Evolutionary conservation across 2,329 filamentous ascomycete species (phyloP).

Genomic region (Fusarium penzigii): DNA sequence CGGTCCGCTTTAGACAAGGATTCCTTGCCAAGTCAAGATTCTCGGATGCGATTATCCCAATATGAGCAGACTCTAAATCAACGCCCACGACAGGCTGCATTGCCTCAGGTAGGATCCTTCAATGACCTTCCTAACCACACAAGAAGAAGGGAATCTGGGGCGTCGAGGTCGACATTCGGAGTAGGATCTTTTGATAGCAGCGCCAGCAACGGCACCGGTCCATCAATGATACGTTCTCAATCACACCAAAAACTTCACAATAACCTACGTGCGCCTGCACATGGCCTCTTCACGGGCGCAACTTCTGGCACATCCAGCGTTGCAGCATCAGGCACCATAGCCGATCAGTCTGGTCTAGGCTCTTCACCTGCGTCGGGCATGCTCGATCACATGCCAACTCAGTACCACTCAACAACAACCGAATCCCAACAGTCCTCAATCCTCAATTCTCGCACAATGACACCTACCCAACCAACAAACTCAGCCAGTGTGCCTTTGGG

Average conservation of each 20-base stretch:
- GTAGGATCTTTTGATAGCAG: conserved; percentile 25
- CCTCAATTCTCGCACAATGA: conserved; percentile 40
- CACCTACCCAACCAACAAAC: conserved; percentile 51
- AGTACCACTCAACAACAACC: conserved; percentile 28
- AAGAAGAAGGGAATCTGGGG: conserved; percentile 20
- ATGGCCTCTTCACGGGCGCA: conserved; percentile 36
- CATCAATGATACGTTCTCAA: conserved; percentile 35
- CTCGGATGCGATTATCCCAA: background rate
- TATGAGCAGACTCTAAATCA: conserved; percentile 12
- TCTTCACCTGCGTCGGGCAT: conserved; percentile 31
- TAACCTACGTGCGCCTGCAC: conserved; percentile 14
- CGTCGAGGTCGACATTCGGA: conserved; percentile 23
- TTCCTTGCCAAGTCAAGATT: conserved; percentile 8
- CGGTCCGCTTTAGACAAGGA: conserved; percentile 18
- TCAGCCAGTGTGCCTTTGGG: conserved; percentile 50
- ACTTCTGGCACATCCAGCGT: conserved; percentile 44
- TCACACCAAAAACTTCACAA: conserved; percentile 26
- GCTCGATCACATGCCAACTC: conserved; percentile 17
- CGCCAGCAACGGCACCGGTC: conserved; percentile 16
- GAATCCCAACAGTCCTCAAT: conserved; percentile 27
- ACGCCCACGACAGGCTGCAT: conserved; percentile 12
- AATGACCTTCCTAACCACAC: conserved; percentile 23
- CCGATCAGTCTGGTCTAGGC: conserved; percentile 39
- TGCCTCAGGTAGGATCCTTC: conserved; percentile 27
- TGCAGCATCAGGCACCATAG: conserved; percentile 45